A percentile compares a stretch with the other conserved stretches of the same genome.
phyloP scores from a whole-genome alignment of 306 rosid genomes.

The Prunus dulcis region DNA sequence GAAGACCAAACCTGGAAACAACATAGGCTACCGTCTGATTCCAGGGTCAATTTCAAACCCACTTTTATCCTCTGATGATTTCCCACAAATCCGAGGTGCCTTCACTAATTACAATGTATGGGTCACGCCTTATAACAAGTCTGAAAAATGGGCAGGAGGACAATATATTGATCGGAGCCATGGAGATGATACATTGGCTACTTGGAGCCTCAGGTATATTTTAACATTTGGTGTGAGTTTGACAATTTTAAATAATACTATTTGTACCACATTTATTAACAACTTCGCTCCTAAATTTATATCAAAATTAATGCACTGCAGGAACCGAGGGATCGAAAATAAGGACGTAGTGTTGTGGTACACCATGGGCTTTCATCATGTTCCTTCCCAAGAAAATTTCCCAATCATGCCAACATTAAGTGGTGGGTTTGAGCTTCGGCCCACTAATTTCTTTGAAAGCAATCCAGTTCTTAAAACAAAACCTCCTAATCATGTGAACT shows the following conservation, averaged over 20 bases:
- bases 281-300: neutral
- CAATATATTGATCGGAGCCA: constrained; percentile 38
- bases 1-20: constrained; percentile 48
- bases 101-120: constrained; percentile 53
- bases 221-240: neutral
- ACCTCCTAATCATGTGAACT: constrained; percentile 24
- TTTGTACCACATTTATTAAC: too few relatives aligned
- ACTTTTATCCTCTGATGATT: constrained; percentile 49
- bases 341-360: constrained; percentile 44
- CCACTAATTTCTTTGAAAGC: constrained; percentile 72
- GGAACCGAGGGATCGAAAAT: constrained; percentile 20
- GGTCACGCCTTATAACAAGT: constrained; percentile 71
- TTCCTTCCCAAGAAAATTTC: constrained; percentile 63
- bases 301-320: neutral
- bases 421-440: constrained; percentile 51
- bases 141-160: constrained; percentile 68
- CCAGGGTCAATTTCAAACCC: constrained; percentile 33
- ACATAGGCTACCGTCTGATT: constrained; percentile 52
- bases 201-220: constrained; percentile 37
- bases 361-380: constrained; percentile 61
- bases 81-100: constrained; percentile 61
- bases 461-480: constrained; percentile 50
- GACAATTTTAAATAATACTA: neutral
- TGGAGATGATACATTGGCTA: constrained; percentile 54
- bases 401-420: constrained; percentile 68